These are phyloP conservation scores for Solanum chilense DNA, from an alignment of 257 asterid genomes.

Conservation along the genomic window DNA sequence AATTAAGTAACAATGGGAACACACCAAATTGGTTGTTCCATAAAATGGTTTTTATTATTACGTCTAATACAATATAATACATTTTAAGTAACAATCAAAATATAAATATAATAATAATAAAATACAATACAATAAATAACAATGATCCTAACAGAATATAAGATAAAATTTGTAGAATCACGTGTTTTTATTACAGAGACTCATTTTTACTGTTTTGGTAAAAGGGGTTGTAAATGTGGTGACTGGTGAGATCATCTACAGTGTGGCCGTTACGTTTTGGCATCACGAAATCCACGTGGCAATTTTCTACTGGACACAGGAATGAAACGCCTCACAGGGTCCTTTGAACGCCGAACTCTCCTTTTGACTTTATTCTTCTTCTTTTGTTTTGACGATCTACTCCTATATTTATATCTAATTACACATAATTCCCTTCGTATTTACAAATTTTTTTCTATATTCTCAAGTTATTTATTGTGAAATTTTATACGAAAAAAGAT, in stretches of 20 bases:
- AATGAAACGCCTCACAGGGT: constrained; percentile 1
- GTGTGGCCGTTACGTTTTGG: constrained; percentile 32
- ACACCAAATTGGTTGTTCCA: too few species aligned
- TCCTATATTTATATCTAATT: not conserved
- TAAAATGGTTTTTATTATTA: too few species aligned
- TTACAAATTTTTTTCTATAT: not conserved
- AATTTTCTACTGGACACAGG: not conserved
- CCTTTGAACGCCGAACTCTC: constrained; percentile 23
- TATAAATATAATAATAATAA: too few species aligned
- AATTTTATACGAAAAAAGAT: too few species aligned
- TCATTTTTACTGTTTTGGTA: too few species aligned
- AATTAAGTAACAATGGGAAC: too few species aligned
- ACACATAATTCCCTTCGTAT: not conserved
- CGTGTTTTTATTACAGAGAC: not conserved
- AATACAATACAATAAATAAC: too few species aligned
- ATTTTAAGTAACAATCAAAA: too few species aligned
- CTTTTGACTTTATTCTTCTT: constrained; percentile 9
- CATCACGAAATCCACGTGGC: constrained; percentile 10
- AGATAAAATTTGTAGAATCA: not conserved
- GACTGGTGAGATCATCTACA: constrained; percentile 27
- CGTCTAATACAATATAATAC: too few species aligned
- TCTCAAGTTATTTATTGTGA: too few species aligned
- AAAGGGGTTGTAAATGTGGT: not conserved
- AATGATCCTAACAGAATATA: rapidly evolving
- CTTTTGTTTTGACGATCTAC: not conserved